A percentile compares a stretch with the other conserved stretches of the same genome.
Evolutionary conservation across 345 rosid species (phyloP).

Genomic region (Ricinus communis): DNA sequence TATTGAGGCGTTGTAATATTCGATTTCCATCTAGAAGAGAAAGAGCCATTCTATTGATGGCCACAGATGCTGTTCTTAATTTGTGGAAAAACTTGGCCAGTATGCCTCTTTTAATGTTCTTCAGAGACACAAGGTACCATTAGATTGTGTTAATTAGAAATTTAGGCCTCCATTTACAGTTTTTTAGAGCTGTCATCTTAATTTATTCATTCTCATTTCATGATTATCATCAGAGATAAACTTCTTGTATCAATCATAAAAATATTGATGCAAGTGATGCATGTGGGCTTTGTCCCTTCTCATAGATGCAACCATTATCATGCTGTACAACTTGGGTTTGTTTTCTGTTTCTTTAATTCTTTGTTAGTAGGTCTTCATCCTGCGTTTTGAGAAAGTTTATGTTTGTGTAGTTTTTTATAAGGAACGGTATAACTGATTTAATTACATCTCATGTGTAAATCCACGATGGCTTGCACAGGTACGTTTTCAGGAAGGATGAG

Average conservation of each 20-base stretch:
- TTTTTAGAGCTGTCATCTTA: no score
- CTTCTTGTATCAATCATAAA: not conserved
- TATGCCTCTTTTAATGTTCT: constrained; percentile 33
- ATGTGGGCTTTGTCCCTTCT: not conserved
- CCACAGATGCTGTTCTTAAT: constrained; percentile 16
- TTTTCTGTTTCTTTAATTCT: not conserved
- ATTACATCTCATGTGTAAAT: not conserved
- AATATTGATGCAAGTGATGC: not conserved
- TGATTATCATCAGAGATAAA: not conserved
- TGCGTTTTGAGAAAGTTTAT: not conserved
- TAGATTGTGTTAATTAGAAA: not conserved
- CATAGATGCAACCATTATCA: not conserved
- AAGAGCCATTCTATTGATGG: constrained; percentile 5
- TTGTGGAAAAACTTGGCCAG: constrained; percentile 23
- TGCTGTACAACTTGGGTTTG: not conserved
- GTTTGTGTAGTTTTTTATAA: not conserved
- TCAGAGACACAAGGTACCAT: constrained; percentile 39
- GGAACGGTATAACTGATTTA: not conserved
- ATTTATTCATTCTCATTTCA: not conserved
- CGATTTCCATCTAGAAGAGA: constrained; percentile 5
- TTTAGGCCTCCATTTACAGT: no score
- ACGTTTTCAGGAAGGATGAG: constrained; percentile 23
- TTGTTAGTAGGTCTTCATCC: not conserved
- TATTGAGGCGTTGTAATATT: not conserved
- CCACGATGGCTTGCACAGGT: constrained; percentile 8